These are phyloP conservation scores for Talaromyces sp. DNA, from an alignment of 2,329 filamentous ascomycete species.

Conservation along the genomic window DNA sequence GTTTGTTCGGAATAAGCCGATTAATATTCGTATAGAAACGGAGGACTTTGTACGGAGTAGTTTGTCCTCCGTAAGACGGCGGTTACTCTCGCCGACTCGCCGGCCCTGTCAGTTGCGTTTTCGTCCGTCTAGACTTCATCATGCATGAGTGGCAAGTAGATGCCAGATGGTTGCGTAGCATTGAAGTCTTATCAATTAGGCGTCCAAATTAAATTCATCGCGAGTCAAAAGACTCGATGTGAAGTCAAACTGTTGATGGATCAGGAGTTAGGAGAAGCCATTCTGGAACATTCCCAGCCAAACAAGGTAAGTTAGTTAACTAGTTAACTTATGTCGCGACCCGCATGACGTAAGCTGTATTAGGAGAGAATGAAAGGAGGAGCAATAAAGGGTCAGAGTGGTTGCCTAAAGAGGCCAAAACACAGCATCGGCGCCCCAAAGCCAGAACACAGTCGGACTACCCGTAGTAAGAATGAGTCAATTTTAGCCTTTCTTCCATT, in stretches of 20 bases:
- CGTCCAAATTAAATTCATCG: no score
- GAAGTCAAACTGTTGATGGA: background rate
- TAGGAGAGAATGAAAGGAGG: background rate
- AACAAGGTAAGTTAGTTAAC: background rate
- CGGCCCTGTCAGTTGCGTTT: background rate
- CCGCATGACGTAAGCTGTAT: background rate
- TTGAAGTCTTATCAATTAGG: background rate
- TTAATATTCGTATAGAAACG: background rate
- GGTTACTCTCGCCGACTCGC: background rate
- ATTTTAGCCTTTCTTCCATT: background rate
- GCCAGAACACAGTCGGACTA: background rate
- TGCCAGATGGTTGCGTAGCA: background rate
- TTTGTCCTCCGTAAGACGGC: background rate
- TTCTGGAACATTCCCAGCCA: background rate
- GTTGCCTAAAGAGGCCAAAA: slow-evolving; percentile 1
- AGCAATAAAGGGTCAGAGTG: background rate
- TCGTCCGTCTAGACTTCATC: background rate
- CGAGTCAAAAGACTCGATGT: background rate
- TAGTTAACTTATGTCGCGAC: no score
- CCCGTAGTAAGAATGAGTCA: background rate
- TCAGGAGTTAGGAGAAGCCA: background rate
- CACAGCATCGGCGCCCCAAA: background rate
- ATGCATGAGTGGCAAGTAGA: background rate
- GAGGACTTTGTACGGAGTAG: background rate
- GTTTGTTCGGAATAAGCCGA: background rate